Conservation (phyloP, 257 asterid species). For the Vinca minor region DNA sequence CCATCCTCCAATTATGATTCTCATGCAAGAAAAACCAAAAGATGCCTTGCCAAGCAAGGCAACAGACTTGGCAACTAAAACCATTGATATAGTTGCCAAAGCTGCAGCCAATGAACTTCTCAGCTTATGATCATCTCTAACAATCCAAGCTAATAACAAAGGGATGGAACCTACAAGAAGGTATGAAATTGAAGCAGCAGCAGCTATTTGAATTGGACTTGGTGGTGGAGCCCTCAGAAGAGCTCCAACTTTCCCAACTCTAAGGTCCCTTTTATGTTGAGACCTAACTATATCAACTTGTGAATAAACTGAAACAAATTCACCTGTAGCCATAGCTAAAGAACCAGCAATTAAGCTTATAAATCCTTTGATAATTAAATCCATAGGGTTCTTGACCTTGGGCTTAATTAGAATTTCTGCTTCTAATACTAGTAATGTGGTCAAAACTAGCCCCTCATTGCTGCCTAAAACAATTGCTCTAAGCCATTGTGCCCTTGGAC, state of each 20-base stretch:
- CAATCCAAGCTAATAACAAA: background rate
- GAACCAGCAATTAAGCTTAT: background rate
- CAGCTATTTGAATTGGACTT: background rate
- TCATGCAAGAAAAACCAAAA: background rate
- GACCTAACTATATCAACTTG: background rate
- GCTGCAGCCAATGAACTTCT: background rate
- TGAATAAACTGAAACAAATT: background rate
- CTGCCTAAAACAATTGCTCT: background rate
- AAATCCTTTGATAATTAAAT: background rate
- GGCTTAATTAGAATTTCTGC: background rate
- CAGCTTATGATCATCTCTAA: background rate
- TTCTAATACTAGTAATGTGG: background rate
- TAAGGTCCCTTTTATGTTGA: background rate
- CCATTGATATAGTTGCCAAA: background rate
- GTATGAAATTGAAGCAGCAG: background rate
- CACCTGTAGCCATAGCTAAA: background rate
- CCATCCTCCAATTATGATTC: background rate
- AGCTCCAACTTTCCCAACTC: background rate
- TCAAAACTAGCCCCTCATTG: background rate
- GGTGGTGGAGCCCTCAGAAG: background rate
- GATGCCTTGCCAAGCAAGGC: background rate
- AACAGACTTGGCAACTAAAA: background rate
- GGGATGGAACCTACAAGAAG: background rate
- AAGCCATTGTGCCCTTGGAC: background rate
- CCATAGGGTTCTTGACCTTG: background rate